Evolutionary conservation across 2,329 filamentous ascomycete genomes (phyloP).

Genomic region (Acrodontium crateriforme): DNA sequence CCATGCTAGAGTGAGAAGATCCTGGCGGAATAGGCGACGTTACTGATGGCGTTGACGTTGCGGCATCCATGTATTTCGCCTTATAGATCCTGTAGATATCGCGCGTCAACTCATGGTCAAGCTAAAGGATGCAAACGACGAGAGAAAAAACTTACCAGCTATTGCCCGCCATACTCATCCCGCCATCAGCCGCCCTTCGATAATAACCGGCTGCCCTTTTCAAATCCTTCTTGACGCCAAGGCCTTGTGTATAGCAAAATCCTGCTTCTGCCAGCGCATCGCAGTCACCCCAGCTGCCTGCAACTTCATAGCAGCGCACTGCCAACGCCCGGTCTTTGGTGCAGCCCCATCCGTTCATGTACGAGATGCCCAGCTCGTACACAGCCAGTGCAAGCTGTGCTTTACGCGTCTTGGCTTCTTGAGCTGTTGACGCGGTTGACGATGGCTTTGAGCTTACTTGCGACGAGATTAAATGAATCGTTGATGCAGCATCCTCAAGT

Average conservation of each 20-base stretch:
- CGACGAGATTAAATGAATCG: too few species aligned
- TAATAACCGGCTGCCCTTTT: slow-evolving; percentile 91
- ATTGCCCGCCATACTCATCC: slow-evolving; percentile 95
- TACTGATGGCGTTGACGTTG: too few species aligned
- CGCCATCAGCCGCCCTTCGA: slow-evolving; percentile 77
- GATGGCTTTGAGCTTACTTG: slow-evolving; percentile 31
- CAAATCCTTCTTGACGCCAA: slow-evolving; percentile 90
- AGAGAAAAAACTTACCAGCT: slow-evolving; percentile 60
- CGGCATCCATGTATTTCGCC: slow-evolving; percentile 68
- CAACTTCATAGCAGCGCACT: slow-evolving; percentile 89
- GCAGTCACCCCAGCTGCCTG: slow-evolving; percentile 85
- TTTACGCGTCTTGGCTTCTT: slow-evolving; percentile 68
- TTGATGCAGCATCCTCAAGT: slow-evolving; percentile 44
- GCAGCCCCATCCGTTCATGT: slow-evolving; percentile 97
- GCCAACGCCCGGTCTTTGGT: slow-evolving; percentile 81
- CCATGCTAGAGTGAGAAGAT: too few species aligned
- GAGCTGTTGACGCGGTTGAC: slow-evolving; percentile 41
- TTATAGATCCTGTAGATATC: slow-evolving; percentile 99
- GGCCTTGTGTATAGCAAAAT: slow-evolving; percentile 87
- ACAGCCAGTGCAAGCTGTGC: slow-evolving; percentile 92
- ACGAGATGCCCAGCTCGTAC: slow-evolving; percentile 90
- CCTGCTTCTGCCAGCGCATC: slow-evolving; percentile 90
- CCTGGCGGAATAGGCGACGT: too few species aligned
- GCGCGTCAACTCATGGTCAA: slow-evolving; percentile 2
- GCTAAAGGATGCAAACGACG: not conserved